A percentile compares a stretch with the other conserved stretches of the same genome.
Conservation (phyloP, 2,329 filamentous ascomycete genomes). For the Plenodomus biglobosus region DNA sequence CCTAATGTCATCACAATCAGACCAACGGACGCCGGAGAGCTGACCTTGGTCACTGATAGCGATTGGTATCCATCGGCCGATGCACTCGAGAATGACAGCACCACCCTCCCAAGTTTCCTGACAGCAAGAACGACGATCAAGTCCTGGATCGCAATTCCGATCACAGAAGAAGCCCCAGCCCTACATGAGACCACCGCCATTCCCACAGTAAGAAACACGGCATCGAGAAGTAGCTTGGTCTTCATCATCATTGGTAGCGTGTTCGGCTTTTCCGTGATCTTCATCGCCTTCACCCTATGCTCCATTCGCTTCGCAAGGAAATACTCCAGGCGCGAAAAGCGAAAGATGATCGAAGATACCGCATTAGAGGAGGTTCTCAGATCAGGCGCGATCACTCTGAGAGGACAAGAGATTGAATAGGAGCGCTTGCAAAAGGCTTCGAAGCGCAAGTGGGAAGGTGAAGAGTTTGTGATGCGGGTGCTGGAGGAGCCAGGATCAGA, state of each 20-base stretch:
- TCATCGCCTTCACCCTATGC: not conserved
- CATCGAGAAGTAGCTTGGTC: slow-evolving; percentile 1
- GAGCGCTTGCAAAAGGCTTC: slow-evolving; percentile 3
- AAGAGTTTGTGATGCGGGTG: not conserved
- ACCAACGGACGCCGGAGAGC: no score
- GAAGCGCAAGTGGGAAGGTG: not conserved
- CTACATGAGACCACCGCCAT: not conserved
- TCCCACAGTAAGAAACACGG: not conserved
- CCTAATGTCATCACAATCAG: no score
- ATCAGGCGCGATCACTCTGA: not conserved
- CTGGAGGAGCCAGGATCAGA: not conserved
- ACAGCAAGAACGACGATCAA: not conserved
- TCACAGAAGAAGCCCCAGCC: not conserved
- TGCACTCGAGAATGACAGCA: no score
- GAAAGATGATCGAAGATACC: not conserved
- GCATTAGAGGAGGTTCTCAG: slow-evolving; percentile 1
- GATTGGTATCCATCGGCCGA: no score
- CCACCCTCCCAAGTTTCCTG: no score
- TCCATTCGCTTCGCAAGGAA: not conserved
- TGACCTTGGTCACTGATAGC: not conserved
- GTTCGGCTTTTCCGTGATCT: not conserved
- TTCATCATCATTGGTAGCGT: slow-evolving; percentile 4
- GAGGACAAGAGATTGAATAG: slow-evolving; percentile 2
- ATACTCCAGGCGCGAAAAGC: not conserved
- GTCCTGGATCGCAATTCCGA: not conserved